phyloP scores from a whole-genome alignment of 208 protist genomes.

The Wallacemonas sp. region DNA sequence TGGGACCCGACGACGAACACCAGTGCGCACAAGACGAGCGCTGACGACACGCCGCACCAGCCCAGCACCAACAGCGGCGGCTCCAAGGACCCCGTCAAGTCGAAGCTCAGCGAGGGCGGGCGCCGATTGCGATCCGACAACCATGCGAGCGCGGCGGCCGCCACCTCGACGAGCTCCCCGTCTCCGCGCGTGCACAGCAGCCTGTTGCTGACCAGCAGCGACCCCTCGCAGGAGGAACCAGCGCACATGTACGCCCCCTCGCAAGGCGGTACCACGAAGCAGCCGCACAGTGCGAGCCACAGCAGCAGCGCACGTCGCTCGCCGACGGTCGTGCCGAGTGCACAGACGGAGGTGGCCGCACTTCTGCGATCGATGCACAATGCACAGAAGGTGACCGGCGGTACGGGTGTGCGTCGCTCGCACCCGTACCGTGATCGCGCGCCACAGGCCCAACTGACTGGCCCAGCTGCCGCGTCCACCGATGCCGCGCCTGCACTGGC shows the following conservation, averaged over 20 bases:
- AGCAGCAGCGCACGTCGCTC: slow-evolving; percentile 6
- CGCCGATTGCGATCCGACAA: no score
- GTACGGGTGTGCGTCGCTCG: not conserved
- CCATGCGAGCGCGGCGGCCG: no score
- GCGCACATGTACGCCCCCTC: not conserved
- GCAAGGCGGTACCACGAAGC: not conserved
- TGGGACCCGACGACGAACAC: slow-evolving; percentile 75
- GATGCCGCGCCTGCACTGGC: no score
- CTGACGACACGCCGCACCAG: slow-evolving; percentile 7
- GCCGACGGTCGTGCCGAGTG: slow-evolving; percentile 10
- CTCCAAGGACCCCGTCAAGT: not conserved
- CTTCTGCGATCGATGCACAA: slow-evolving; percentile 9
- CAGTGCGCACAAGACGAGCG: not conserved
- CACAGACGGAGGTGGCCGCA: slow-evolving; percentile 2
- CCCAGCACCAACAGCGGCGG: not conserved
- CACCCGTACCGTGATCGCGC: not conserved
- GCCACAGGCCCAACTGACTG: no score
- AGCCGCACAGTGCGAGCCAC: not conserved
- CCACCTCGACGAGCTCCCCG: slow-evolving; percentile 8
- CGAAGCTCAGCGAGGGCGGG: no score
- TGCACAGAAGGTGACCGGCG: not conserved
- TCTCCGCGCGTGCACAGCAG: slow-evolving; percentile 16
- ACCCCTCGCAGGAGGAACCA: slow-evolving; percentile 1
- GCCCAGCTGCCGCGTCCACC: no score
- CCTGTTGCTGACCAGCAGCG: slow-evolving; percentile 8